Percentiles rank a stretch among this genome's conserved stretches.
Evolutionary conservation across 345 rosid genomes (phyloP).

Genomic region (Boechera retrofracta): DNA sequence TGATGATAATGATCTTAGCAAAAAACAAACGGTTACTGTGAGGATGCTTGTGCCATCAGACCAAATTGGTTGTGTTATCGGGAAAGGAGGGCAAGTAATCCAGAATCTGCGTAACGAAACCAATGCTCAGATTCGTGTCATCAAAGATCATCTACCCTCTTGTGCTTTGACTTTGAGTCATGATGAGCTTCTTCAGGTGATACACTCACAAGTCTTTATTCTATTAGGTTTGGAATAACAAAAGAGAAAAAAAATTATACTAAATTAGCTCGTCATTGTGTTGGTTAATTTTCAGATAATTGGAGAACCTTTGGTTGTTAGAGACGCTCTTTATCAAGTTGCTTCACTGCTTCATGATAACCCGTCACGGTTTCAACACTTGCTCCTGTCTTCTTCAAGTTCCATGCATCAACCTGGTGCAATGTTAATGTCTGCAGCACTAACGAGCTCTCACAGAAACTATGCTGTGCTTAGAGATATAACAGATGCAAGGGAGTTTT

Average conservation of each 20-base stretch:
- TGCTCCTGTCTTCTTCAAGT: constrained; percentile 59
- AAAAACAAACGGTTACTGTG: constrained; percentile 53
- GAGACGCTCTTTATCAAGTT: constrained; percentile 66
- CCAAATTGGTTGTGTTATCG: constrained; percentile 80
- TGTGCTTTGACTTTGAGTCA: constrained; percentile 60
- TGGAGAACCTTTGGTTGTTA: constrained; percentile 64
- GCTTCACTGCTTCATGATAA: constrained; percentile 74
- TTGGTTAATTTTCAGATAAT: constrained; percentile 52
- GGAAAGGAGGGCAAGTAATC: constrained; percentile 78
- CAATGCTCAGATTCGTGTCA: constrained; percentile 68
- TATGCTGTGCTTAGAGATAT: constrained; percentile 55
- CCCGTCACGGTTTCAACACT: constrained; percentile 73
- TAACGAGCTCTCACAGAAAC: constrained; percentile 60
- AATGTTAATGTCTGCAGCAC: constrained; percentile 55
- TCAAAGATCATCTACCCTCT: constrained; percentile 62
- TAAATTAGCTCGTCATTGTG: constrained; percentile 5
- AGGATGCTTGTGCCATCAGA: constrained; percentile 80
- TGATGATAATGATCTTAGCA: constrained; percentile 52
- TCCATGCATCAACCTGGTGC: constrained; percentile 52
- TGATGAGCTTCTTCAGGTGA: constrained; percentile 82
- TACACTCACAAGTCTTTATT: constrained; percentile 11
- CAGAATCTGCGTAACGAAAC: constrained; percentile 69
- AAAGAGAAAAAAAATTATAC: background rate
- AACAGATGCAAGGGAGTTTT: constrained; percentile 65
- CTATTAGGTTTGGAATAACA: background rate